Conservation (phyloP, 495 filamentous ascomycete genomes). For the Annulohypoxylon maeteangense region DNA sequence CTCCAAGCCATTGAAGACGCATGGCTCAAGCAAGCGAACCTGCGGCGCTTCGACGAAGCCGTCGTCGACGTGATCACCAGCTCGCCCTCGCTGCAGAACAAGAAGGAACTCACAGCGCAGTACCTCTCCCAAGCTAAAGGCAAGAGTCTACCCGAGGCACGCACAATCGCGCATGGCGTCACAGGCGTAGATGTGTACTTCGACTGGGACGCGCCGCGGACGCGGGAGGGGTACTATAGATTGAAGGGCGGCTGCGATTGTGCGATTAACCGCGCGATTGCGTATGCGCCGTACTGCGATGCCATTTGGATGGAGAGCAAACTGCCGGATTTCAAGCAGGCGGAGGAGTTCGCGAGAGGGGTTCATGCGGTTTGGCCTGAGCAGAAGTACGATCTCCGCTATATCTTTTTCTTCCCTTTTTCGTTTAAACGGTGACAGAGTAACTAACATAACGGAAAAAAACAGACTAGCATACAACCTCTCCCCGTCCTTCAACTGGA, state of each 20-base stretch:
- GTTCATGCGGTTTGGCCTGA: slow-evolving; percentile 96
- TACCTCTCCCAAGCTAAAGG: slow-evolving; percentile 76
- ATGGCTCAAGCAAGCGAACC: slow-evolving; percentile 82
- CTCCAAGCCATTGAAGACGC: slow-evolving; percentile 93
- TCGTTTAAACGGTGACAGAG: too few relatives aligned
- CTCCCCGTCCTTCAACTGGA: slow-evolving; percentile 99
- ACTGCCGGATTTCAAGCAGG: slow-evolving; percentile 90
- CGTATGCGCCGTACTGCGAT: slow-evolving; percentile 94
- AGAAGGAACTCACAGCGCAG: slow-evolving; percentile 70
- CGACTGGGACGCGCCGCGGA: slow-evolving; percentile 92
- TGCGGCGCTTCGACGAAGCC: slow-evolving; percentile 92
- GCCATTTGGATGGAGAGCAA: slow-evolving; percentile 99
- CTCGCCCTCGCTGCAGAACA: slow-evolving; percentile 65
- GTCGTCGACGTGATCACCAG: slow-evolving; percentile 84
- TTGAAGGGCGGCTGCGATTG: slow-evolving; percentile 91
- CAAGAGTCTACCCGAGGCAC: slow-evolving; percentile 86
- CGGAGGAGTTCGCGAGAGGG: slow-evolving; percentile 92
- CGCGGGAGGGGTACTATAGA: slow-evolving; percentile 93
- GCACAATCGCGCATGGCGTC: slow-evolving; percentile 80
- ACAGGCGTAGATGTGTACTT: slow-evolving; percentile 86
- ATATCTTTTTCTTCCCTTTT: too few relatives aligned
- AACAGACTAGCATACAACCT: slow-evolving; percentile 92
- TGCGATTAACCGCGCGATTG: slow-evolving; percentile 88
- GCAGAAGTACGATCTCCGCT: slow-evolving; percentile 87
- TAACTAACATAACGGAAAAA: slow-evolving; percentile 26